phyloP scores from a whole-genome alignment of 208 protist genomes.

The Leishmania mexicana region DNA sequence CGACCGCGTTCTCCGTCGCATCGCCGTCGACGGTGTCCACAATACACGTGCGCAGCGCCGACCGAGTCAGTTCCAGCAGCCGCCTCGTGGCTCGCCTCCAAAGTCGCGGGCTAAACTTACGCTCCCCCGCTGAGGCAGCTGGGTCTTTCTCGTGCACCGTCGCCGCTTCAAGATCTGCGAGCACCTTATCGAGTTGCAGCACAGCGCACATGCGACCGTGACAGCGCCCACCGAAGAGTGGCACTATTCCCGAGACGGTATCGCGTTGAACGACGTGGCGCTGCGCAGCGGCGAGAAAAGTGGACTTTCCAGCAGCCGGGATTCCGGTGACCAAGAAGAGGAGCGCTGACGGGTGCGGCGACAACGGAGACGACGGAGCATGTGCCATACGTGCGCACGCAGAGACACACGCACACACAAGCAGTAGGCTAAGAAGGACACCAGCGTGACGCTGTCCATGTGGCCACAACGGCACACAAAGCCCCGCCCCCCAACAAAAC shows the following conservation, averaged over 20 bases:
- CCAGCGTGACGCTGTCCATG: background rate
- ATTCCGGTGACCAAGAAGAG: conserved; percentile 69
- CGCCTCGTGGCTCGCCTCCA: conserved; percentile 7
- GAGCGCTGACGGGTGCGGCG: background rate
- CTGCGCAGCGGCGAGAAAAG: conserved; percentile 34
- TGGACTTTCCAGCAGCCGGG: conserved; percentile 70
- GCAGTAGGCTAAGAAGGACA: background rate
- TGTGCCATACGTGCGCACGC: background rate
- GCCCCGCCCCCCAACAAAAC: background rate
- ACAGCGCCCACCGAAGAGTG: conserved; percentile 10
- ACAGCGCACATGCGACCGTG: conserved; percentile 9
- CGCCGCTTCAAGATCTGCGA: conserved; percentile 8
- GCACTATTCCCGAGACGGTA: background rate
- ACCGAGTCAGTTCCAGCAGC: conserved; percentile 13
- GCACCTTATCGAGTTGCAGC: conserved; percentile 16
- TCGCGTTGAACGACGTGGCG: background rate
- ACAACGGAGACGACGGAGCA: no score
- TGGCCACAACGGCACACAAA: background rate
- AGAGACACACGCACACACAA: background rate
- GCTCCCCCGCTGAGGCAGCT: background rate
- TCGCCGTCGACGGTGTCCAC: background rate
- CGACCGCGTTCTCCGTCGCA: background rate
- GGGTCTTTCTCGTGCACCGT: background rate
- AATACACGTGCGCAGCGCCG: conserved; percentile 12
- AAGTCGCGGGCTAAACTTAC: background rate